These are phyloP conservation scores for Carex scoparia DNA, from an alignment of 176 grass and related monocot species.

Conservation along the genomic window DNA sequence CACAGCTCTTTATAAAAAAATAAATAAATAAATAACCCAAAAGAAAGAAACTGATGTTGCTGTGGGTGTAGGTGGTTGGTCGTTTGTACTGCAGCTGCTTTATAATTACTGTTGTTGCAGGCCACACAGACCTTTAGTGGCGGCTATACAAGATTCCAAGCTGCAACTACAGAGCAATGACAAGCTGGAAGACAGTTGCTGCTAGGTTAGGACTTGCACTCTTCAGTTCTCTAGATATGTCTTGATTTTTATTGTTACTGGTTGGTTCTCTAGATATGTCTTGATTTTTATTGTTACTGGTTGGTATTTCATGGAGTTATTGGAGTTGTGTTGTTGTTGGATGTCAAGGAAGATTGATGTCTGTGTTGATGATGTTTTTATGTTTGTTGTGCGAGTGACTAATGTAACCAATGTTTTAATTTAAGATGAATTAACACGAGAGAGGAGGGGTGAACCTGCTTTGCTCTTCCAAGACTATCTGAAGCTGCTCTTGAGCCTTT, in stretches of 20 bases:
- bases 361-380: background rate
- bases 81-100: no score
- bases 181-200: background rate
- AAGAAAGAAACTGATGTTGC: no score
- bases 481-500: slow-evolving; percentile 91
- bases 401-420: background rate
- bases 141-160: background rate
- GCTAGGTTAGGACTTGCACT: background rate
- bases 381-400: background rate
- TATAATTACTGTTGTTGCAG: no score
- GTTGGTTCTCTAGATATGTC: background rate
- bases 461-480: slow-evolving; percentile 87
- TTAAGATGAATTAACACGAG: background rate
- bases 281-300: background rate
- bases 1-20: no score
- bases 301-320: background rate
- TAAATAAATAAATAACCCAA: no score
- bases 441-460: slow-evolving; percentile 49
- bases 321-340: background rate
- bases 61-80: no score
- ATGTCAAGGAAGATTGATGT: background rate
- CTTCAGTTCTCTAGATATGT: background rate
- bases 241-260: background rate
- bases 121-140: no score
- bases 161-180: background rate